Percentiles rank a stretch among this genome's conserved stretches.
These are phyloP conservation scores for Tricholoma saponaceum DNA, from an alignment of 768 basidiomycete species.

Conservation along the genomic window DNA sequence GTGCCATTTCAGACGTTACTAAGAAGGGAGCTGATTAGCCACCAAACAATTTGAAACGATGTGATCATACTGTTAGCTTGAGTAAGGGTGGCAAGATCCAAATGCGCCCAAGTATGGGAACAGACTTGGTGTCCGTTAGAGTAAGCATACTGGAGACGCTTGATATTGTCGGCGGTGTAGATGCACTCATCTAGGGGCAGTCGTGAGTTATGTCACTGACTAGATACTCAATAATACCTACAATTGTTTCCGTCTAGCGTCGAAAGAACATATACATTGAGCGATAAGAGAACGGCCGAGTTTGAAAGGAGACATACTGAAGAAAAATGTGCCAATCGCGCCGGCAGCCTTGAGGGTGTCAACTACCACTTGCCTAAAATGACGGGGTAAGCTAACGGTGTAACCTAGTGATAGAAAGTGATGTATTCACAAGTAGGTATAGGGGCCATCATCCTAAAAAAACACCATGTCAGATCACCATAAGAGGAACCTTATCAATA, in stretches of 20 bases:
- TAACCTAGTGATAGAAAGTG: too few relatives aligned
- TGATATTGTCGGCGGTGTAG: conserved; percentile 21
- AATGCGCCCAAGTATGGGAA: conserved; percentile 33
- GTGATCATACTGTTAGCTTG: conserved; percentile 21
- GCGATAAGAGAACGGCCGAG: neutral
- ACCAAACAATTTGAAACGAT: neutral
- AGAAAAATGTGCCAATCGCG: conserved; percentile 40
- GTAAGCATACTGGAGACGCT: conserved; percentile 25
- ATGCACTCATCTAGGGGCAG: conserved; percentile 25
- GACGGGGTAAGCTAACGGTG: neutral
- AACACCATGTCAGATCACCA: neutral
- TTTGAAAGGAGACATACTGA: neutral
- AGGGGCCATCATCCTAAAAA: conserved; percentile 17
- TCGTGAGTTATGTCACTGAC: neutral
- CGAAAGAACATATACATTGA: neutral
- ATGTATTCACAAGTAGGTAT: conserved; percentile 7
- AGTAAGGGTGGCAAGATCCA: conserved; percentile 25
- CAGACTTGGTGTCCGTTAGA: conserved; percentile 29
- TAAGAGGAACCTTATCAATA: neutral
- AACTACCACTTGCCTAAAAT: conserved; percentile 8
- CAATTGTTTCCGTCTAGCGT: conserved; percentile 32
- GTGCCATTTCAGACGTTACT: conserved; percentile 1
- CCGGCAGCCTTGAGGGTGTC: conserved; percentile 19
- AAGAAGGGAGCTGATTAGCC: neutral
- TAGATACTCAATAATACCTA: conserved; percentile 6